A percentile compares a stretch with the other conserved stretches of the same genome.
phyloP scores from a whole-genome alignment of 441 rosid species.

The Manihot esculenta region DNA sequence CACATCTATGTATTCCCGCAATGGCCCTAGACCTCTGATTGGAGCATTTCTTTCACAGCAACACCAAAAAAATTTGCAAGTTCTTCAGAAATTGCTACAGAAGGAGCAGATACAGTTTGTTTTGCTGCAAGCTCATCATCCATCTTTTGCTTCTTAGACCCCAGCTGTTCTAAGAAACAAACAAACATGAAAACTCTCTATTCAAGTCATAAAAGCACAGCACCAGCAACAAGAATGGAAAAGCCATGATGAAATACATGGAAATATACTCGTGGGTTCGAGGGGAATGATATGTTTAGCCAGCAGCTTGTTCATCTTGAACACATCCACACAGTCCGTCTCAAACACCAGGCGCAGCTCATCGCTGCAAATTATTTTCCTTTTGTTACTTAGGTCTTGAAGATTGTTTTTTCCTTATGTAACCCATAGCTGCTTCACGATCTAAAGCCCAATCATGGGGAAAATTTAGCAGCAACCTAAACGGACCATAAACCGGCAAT shows the following conservation, averaged over 20 bases:
- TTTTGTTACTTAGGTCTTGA: constrained; percentile 92
- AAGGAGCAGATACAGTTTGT: constrained; percentile 28
- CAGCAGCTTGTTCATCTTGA: constrained; percentile 87
- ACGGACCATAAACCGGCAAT: neutral
- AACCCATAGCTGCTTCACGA: constrained; percentile 91
- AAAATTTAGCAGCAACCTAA: constrained; percentile 13
- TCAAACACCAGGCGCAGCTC: constrained; percentile 78
- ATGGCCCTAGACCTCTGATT: constrained; percentile 18
- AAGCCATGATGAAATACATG: neutral
- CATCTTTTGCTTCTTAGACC: constrained; percentile 31
- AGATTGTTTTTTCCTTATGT: constrained; percentile 89
- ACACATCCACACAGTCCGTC: constrained; percentile 92
- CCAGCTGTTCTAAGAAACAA: neutral
- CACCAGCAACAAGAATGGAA: neutral
- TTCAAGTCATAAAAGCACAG: too few species aligned
- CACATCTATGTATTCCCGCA: constrained; percentile 26
- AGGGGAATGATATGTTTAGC: constrained; percentile 82
- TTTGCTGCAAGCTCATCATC: constrained; percentile 47
- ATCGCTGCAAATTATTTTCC: constrained; percentile 84
- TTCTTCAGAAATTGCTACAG: constrained; percentile 18
- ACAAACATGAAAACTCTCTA: neutral
- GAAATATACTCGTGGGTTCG: constrained; percentile 60
- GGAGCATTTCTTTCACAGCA: constrained; percentile 20
- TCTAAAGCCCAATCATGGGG: constrained; percentile 39
- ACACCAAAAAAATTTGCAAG: constrained; percentile 24